These are phyloP conservation scores for Trebouxia gelatinosa DNA, from an alignment of 163 green algal genomes.

Conservation along the genomic window DNA sequence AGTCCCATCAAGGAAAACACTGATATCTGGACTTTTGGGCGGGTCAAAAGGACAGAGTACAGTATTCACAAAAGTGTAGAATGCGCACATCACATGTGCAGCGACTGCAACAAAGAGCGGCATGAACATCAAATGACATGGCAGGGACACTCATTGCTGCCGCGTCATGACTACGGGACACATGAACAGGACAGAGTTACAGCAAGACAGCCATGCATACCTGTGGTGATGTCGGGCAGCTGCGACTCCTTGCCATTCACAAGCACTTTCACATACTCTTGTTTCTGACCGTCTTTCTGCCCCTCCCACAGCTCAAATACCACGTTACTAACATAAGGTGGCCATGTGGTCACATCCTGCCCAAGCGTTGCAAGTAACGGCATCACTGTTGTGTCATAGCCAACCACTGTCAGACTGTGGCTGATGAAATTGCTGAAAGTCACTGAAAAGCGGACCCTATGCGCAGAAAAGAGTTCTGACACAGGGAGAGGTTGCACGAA, in stretches of 20 bases:
- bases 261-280: slow-evolving; percentile 50
- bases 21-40: neutral
- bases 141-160: no score
- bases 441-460: no score
- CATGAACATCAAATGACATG: no score
- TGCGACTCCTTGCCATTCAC: slow-evolving; percentile 62
- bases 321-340: slow-evolving; percentile 60
- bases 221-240: slow-evolving; percentile 36
- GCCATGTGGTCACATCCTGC: slow-evolving; percentile 55
- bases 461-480: no score
- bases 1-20: neutral
- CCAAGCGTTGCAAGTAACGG: slow-evolving; percentile 69
- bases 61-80: slow-evolving; percentile 8
- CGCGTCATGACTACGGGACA: no score
- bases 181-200: neutral
- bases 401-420: no score
- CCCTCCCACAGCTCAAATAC: slow-evolving; percentile 72
- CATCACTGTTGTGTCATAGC: slow-evolving; percentile 71
- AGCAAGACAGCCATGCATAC: slow-evolving; percentile 17
- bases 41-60: neutral
- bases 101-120: no score
- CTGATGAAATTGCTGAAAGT: no score
- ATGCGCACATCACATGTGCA: neutral
- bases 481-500: no score
- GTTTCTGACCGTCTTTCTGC: slow-evolving; percentile 37